Percentiles rank a stretch among this genome's conserved stretches.
Evolutionary conservation across 2,329 filamentous ascomycete genomes (phyloP).

Genomic region (Neophaeococcomyces aloes): DNA sequence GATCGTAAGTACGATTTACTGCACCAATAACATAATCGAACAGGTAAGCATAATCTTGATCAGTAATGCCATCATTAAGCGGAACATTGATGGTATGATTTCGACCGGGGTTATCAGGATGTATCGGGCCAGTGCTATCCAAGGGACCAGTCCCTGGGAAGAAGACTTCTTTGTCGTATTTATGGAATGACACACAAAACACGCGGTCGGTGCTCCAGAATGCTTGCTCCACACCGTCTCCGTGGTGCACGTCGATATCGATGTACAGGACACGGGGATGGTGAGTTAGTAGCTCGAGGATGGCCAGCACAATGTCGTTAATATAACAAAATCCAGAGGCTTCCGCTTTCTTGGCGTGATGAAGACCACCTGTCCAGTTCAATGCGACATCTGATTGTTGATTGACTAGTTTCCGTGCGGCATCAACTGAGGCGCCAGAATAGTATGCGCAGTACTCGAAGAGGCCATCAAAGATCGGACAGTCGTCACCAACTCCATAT

Average conservation of each 20-base stretch:
- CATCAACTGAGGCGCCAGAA: slow-evolving; percentile 79
- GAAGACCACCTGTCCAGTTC: slow-evolving; percentile 92
- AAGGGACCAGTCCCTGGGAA: slow-evolving; percentile 87
- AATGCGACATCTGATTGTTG: slow-evolving; percentile 89
- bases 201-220: slow-evolving; percentile 84
- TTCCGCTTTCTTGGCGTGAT: slow-evolving; percentile 90
- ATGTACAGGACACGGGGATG: slow-evolving; percentile 86
- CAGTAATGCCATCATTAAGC: slow-evolving; percentile 80
- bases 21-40: slow-evolving; percentile 72
- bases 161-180: slow-evolving; percentile 76
- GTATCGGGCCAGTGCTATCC: slow-evolving; percentile 71
- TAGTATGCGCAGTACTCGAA: slow-evolving; percentile 94
- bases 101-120: slow-evolving; percentile 74
- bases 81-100: slow-evolving; percentile 88
- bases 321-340: slow-evolving; percentile 97
- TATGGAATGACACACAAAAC: slow-evolving; percentile 92
- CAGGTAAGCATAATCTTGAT: slow-evolving; percentile 75
- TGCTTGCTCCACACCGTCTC: slow-evolving; percentile 81
- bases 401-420: slow-evolving; percentile 76
- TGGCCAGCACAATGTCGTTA: slow-evolving; percentile 93
- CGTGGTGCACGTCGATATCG: slow-evolving; percentile 87
- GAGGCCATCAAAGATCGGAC: slow-evolving; percentile 89
- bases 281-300: slow-evolving; percentile 73
- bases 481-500: slow-evolving; percentile 89
- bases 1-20: slow-evolving; percentile 74